These are phyloP conservation scores for Coniochaeta sp. DNA, from an alignment of 2,329 filamentous ascomycete species.

Conservation along the genomic window DNA sequence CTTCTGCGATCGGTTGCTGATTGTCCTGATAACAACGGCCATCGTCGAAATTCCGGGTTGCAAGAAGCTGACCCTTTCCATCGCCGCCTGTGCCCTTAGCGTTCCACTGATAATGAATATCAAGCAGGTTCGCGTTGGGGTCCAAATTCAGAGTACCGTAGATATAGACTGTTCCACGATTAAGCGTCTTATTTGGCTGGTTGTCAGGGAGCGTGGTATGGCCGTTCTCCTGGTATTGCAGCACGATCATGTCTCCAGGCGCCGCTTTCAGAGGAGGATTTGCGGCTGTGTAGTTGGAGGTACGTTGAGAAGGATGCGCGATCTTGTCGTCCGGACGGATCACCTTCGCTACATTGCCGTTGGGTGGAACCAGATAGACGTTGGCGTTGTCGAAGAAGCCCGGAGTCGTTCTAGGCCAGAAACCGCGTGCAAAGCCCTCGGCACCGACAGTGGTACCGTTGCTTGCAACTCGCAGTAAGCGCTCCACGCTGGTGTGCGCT, in stretches of 20 bases:
- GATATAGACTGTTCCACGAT: conserved; percentile 66
- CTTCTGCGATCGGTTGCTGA: conserved; percentile 43
- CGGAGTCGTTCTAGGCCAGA: conserved; percentile 47
- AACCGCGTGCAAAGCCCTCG: conserved; percentile 70
- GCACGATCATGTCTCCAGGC: conserved; percentile 56
- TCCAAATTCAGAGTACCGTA: conserved; percentile 62
- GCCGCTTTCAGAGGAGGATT: conserved; percentile 56
- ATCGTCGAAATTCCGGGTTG: conserved; percentile 79
- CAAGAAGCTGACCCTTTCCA: conserved; percentile 66
- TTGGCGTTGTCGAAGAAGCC: conserved; percentile 52
- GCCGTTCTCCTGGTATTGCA: conserved; percentile 69
- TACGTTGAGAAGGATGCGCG: conserved; percentile 57
- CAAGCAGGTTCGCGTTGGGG: conserved; percentile 36
- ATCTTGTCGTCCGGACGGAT: not conserved
- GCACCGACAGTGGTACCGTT: conserved; percentile 68
- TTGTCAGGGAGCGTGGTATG: conserved; percentile 58
- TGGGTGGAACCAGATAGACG: conserved; percentile 55
- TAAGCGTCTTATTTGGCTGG: conserved; percentile 51
- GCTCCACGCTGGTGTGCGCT: conserved; percentile 80
- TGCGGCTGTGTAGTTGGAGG: conserved; percentile 45
- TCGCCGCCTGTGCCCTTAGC: conserved; percentile 74
- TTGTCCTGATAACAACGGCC: conserved; percentile 78
- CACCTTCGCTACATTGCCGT: conserved; percentile 46
- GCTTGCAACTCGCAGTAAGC: conserved; percentile 60
- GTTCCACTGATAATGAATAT: conserved; percentile 76